Evolutionary conservation across 1,284 basidiomycete genomes (phyloP).

Genomic region (Trametes versicolor): DNA sequence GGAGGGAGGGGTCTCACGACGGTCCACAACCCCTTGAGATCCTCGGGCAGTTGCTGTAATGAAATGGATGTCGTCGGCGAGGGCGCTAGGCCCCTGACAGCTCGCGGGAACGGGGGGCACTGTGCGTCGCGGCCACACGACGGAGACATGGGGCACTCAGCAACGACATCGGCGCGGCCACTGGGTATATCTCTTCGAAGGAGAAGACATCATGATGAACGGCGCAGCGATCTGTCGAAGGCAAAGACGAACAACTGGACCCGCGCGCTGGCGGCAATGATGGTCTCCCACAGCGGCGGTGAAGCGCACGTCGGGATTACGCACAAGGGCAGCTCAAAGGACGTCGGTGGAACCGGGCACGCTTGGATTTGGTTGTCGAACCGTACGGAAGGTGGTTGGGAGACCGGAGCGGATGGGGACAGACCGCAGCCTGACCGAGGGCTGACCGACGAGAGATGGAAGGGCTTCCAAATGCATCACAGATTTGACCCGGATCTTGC

Average conservation of each 20-base stretch:
- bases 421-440: neutral
- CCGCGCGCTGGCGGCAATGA: no score
- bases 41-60: no score
- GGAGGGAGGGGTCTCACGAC: no score
- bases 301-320: no score
- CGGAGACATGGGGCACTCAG: neutral
- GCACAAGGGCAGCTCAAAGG: no score
- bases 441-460: neutral
- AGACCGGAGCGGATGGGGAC: neutral
- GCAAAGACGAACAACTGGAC: neutral
- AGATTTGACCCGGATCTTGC: no score
- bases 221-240: conserved; percentile 8
- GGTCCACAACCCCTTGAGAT: no score
- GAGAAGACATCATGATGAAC: neutral
- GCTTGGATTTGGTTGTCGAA: no score
- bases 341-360: no score
- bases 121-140: neutral
- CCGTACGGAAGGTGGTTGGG: neutral
- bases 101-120: neutral
- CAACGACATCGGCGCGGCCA: neutral
- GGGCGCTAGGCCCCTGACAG: no score
- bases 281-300: no score
- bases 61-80: no score
- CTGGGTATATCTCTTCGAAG: neutral
- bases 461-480: neutral